Conservation (phyloP, 2,329 filamentous ascomycete species). For the Aspergillus arachidicola region DNA sequence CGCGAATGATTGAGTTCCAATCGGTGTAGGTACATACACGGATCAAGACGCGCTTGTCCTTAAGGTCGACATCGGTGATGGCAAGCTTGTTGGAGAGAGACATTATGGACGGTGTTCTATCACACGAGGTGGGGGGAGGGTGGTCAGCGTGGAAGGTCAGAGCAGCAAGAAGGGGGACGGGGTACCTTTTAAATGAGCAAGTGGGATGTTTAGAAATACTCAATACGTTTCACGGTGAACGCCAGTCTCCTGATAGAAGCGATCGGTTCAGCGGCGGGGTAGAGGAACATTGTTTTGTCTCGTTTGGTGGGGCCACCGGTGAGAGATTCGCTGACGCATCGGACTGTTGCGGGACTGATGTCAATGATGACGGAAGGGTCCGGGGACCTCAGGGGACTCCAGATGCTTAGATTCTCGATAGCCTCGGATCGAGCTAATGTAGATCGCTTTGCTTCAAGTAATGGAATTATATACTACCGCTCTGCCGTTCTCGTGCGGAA, state of each 20-base stretch:
- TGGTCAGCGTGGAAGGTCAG: constrained; percentile 4
- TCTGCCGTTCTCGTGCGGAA: constrained; percentile 8
- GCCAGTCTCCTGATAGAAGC: constrained; percentile 14
- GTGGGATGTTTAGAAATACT: constrained; percentile 16
- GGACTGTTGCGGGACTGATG: constrained; percentile 48
- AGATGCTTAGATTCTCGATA: constrained; percentile 23
- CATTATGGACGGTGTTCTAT: constrained; percentile 58
- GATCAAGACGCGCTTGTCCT: constrained; percentile 97
- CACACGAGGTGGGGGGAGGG: constrained; percentile 6
- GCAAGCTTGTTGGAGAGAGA: constrained; percentile 98
- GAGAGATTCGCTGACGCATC: constrained; percentile 26
- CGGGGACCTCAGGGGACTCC: constrained; percentile 27
- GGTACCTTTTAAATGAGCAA: constrained; percentile 4
- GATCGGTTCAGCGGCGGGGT: constrained; percentile 26
- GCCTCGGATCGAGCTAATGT: constrained; percentile 23
- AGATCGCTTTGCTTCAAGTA: constrained; percentile 5
- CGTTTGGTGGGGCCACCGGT: constrained; percentile 33
- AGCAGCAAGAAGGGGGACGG: constrained; percentile 17
- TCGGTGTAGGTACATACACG: constrained; percentile 68
- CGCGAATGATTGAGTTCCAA: too few relatives aligned
- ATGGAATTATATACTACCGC: constrained; percentile 24
- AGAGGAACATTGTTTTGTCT: constrained; percentile 22
- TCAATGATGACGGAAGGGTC: constrained; percentile 38
- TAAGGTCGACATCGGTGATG: constrained; percentile 94
- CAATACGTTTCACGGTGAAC: constrained; percentile 27